phyloP scores from a whole-genome alignment of 306 rosid species.

The Dicorynia guianensis region DNA sequence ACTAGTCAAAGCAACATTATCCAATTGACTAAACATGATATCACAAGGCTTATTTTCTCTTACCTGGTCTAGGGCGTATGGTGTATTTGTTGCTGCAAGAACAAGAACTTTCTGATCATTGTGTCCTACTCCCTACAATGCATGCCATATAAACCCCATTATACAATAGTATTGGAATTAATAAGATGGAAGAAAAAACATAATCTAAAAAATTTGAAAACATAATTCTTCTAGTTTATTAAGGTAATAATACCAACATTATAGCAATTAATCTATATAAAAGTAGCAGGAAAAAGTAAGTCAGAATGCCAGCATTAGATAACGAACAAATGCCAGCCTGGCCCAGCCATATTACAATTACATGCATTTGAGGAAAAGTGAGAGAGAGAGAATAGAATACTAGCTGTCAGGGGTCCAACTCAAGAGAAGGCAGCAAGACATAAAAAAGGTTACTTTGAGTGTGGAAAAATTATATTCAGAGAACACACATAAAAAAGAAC shows the following conservation, averaged over 20 bases:
- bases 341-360: constrained; percentile 6
- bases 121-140: constrained; percentile 87
- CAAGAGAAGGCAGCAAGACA: not conserved
- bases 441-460: not conserved
- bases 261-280: not conserved
- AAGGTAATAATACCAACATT: not conserved
- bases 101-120: constrained; percentile 97
- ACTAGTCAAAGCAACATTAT: constrained; percentile 41
- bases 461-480: not conserved
- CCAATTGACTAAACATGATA: constrained; percentile 8
- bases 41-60: constrained; percentile 36
- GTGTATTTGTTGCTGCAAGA: constrained; percentile 99
- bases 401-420: not conserved
- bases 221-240: constrained; percentile 13
- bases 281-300: not conserved
- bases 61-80: constrained; percentile 98
- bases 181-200: constrained; percentile 6
- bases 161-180: constrained; percentile 24
- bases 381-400: not conserved
- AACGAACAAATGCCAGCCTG: not conserved
- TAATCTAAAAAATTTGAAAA: constrained; percentile 9
- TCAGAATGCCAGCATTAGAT: not conserved
- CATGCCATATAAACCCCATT: constrained; percentile 35
- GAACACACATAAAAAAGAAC: not conserved
- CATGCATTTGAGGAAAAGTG: not conserved